phyloP scores from a whole-genome alignment of 139 green algal species.

The Picochlorum sp. region DNA sequence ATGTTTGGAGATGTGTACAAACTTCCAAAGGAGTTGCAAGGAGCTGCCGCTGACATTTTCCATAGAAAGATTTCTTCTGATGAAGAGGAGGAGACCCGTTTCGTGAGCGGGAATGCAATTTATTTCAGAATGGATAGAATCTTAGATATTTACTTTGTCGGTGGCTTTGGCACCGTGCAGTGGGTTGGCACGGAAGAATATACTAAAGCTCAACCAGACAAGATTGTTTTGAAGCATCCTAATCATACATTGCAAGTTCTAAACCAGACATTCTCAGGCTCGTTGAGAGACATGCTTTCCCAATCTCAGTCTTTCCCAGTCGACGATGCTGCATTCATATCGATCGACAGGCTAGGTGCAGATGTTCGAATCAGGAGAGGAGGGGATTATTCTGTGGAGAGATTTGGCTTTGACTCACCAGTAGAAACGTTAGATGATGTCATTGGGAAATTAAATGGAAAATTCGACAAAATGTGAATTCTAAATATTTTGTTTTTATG shows the following conservation, averaged over 20 bases:
- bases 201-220: conserved; percentile 59
- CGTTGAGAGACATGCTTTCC: conserved; percentile 42
- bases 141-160: conserved; percentile 97
- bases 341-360: conserved; percentile 75
- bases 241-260: conserved; percentile 49
- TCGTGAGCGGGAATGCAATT: conserved; percentile 61
- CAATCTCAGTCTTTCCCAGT: background rate
- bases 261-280: conserved; percentile 44
- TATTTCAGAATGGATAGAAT: conserved; percentile 93
- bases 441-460: background rate
- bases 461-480: background rate
- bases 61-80: conserved; percentile 43
- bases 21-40: conserved; percentile 73
- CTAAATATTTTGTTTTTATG: too few relatives aligned
- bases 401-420: conserved; percentile 52
- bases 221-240: conserved; percentile 52
- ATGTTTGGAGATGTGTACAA: conserved; percentile 96
- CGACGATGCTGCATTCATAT: conserved; percentile 80
- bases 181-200: conserved; percentile 91
- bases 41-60: conserved; percentile 60
- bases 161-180: conserved; percentile 85
- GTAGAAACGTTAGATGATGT: background rate
- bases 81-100: conserved; percentile 40
- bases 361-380: conserved; percentile 74
- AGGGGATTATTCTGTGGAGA: conserved; percentile 68